phyloP scores from a whole-genome alignment of 2,329 filamentous ascomycete species.

The Alternaria hordeiaustralica region DNA sequence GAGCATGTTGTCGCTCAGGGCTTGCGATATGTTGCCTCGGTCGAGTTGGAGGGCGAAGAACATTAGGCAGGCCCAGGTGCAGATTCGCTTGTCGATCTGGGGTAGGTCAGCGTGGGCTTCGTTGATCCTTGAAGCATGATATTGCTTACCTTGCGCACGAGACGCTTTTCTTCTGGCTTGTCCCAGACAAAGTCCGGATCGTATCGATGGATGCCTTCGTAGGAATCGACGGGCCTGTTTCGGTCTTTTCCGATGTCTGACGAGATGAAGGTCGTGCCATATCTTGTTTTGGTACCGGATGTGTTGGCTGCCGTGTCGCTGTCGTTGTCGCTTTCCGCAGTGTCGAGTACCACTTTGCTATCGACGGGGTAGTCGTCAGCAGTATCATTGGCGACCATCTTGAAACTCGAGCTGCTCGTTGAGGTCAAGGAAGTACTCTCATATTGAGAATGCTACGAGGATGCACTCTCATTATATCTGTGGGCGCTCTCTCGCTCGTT shows the following conservation, averaged over 20 bases:
- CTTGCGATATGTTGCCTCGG: conserved; percentile 53
- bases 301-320: conserved; percentile 24
- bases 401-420: conserved; percentile 9
- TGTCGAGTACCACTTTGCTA: conserved; percentile 28
- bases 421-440: not conserved
- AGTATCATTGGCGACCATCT: conserved; percentile 1
- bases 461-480: conserved; percentile 10
- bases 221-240: conserved; percentile 61
- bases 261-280: conserved; percentile 45
- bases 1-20: conserved; percentile 46
- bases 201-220: conserved; percentile 66
- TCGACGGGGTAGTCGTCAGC: conserved; percentile 12
- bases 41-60: conserved; percentile 63
- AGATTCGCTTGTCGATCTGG: conserved; percentile 60
- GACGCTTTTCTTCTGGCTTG: conserved; percentile 61
- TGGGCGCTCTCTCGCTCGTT: not conserved
- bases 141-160: conserved; percentile 60
- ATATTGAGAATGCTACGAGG: conserved; percentile 6
- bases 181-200: conserved; percentile 65
- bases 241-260: conserved; percentile 43
- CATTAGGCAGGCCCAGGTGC: conserved; percentile 60
- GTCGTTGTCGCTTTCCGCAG: conserved; percentile 24
- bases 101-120: not conserved
- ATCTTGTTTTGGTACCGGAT: conserved; percentile 10
- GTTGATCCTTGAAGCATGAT: not conserved